Evolutionary conservation across 768 basidiomycete genomes (phyloP).

Genomic region (Lactarius trivialis): DNA sequence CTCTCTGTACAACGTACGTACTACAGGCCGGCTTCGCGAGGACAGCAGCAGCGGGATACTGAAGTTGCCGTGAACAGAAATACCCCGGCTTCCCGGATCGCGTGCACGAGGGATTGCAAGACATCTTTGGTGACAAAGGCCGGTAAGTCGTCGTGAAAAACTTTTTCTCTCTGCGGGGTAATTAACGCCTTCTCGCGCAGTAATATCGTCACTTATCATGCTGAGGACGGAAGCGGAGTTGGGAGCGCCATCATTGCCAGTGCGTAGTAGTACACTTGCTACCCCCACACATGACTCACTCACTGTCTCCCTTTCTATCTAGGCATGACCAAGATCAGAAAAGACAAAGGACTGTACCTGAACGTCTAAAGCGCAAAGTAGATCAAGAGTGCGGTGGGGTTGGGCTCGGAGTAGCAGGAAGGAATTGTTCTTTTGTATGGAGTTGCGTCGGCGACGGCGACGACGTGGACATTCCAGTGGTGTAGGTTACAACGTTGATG

Average conservation of each 20-base stretch:
- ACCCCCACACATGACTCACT: background rate
- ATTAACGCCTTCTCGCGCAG: slow-evolving; percentile 27
- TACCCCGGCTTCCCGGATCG: slow-evolving; percentile 93
- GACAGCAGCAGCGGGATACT: no score
- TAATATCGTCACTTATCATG: slow-evolving; percentile 73
- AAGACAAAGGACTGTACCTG: slow-evolving; percentile 53
- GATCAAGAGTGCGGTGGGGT: background rate
- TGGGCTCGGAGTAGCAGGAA: background rate
- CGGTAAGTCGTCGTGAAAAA: slow-evolving; percentile 44
- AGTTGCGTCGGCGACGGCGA: background rate
- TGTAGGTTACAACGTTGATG: background rate
- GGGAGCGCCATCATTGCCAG: slow-evolving; percentile 95
- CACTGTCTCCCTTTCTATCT: slow-evolving; percentile 13
- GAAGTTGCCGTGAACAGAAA: slow-evolving; percentile 50
- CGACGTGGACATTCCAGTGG: background rate
- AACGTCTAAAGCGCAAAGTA: slow-evolving; percentile 36
- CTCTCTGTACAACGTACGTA: slow-evolving; percentile 86
- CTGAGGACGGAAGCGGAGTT: slow-evolving; percentile 90
- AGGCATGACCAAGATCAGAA: slow-evolving; percentile 89
- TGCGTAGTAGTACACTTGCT: slow-evolving; percentile 32
- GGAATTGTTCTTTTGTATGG: background rate
- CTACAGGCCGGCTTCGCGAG: background rate
- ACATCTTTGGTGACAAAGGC: slow-evolving; percentile 96
- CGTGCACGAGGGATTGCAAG: slow-evolving; percentile 86
- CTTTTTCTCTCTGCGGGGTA: background rate